Base-by-base conservation (phyloP, 805 yeast species). In the Saturnispora gosingensis region DNA sequence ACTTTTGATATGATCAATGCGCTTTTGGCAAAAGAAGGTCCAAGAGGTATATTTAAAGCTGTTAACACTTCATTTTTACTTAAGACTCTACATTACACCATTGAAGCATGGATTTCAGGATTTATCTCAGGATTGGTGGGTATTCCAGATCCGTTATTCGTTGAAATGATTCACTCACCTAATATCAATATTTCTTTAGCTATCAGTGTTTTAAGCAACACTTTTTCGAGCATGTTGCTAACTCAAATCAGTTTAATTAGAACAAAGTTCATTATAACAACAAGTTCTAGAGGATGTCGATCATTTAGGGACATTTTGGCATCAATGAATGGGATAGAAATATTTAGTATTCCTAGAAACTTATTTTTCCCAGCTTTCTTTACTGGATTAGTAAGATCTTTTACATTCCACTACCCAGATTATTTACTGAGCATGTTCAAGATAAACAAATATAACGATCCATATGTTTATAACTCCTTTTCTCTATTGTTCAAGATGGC, bases 41-140 rank as follows among this genome's bases (percentile, higher is more conserved):
- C 81, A 18, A 71, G 79, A 58, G 88, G 89, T 3, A 66, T 83
- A 9, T 81, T 87, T 72, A 75, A 87, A 60, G 88, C 89, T 10
- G 76, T 82, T 40, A 84, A 86, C 62, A 84, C 96, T 2, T 76
- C 95, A 0, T 91, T 89, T 60, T 73, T 93, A 18, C 76, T 85
- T 62, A 83, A 78, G 50, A 85, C 95, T 0, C 71, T 88, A 18
- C 78, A 83, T 2, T 79, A 81, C 46, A 85, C 96, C 0, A 69
- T 89, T 45, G 91, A 87, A 61, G 88, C 96, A 1, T 90, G 98
- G 97, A 73, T 89, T 46, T 85, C 95, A 0, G 97, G 97, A 3
- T 79, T 90, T 56, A 63, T 89, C 7, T 82, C 96, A 4, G 93
- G 97, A 2, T 69, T 87, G 45, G 66, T 86, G 49, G 83, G 85